Evolutionary conservation across 2,329 filamentous ascomycete species (phyloP).

Genomic region (Sclerotinia glacialis): DNA sequence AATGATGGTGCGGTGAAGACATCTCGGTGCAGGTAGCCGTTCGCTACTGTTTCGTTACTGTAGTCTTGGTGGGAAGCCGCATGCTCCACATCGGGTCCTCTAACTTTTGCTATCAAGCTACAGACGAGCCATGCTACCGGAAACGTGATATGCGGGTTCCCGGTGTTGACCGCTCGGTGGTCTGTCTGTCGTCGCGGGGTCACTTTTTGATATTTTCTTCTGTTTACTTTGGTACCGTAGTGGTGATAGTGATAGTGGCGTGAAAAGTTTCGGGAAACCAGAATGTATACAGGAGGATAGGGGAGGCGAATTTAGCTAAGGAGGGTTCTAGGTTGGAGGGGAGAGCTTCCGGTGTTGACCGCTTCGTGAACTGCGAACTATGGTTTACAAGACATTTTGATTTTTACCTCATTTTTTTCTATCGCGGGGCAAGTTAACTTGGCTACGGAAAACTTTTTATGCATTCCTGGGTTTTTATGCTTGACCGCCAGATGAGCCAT

Average conservation of each 20-base stretch:
- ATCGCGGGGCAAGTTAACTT: constrained; percentile 4
- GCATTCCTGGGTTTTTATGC: neutral
- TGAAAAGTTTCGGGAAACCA: constrained; percentile 1
- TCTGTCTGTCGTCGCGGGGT: constrained; percentile 9
- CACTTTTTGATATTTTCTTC: neutral
- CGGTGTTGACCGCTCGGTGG: constrained; percentile 18
- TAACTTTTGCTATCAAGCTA: constrained; percentile 2
- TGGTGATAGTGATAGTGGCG: constrained; percentile 8
- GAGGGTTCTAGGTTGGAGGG: constrained; percentile 3
- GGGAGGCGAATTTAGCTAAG: neutral
- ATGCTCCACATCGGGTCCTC: constrained; percentile 8
- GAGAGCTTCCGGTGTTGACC: constrained; percentile 7
- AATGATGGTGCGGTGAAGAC: constrained; percentile 17
- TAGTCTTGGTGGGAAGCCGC: constrained; percentile 4
- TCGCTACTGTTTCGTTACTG: constrained; percentile 12
- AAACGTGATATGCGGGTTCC: constrained; percentile 16
- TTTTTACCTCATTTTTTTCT: constrained; percentile 11
- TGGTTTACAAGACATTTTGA: neutral
- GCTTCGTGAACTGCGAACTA: constrained; percentile 1
- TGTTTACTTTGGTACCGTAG: neutral
- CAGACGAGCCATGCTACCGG: constrained; percentile 5
- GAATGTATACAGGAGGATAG: neutral
- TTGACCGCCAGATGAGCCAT: constrained; percentile 12
- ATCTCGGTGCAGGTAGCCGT: constrained; percentile 19
- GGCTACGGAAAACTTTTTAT: constrained; percentile 5